Conservation (phyloP, 768 basidiomycete species). For the Boletellus ananiceps region DNA sequence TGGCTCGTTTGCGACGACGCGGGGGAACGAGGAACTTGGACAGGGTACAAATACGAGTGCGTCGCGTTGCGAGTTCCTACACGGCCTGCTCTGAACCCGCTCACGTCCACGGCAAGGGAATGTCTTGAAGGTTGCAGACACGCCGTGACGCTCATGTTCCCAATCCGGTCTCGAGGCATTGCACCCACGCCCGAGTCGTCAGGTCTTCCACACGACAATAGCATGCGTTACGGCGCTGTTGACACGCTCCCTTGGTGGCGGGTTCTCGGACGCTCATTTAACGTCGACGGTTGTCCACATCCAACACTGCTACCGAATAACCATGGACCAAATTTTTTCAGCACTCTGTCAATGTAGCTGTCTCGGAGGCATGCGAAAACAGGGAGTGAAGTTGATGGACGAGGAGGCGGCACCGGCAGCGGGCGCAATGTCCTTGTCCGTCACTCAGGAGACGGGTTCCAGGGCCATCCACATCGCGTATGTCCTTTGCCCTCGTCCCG, state of each 20-base stretch:
- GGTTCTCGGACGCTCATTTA: not conserved
- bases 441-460: not conserved
- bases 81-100: too few relatives aligned
- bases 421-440: not conserved
- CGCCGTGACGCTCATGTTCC: not conserved
- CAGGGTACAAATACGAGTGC: too few relatives aligned
- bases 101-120: too few relatives aligned
- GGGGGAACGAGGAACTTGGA: too few relatives aligned
- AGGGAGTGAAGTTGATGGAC: slow-evolving; percentile 17
- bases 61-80: too few relatives aligned
- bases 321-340: slow-evolving; percentile 22
- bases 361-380: not conserved
- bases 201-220: slow-evolving; percentile 3
- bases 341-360: not conserved
- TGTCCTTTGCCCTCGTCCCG: slow-evolving; percentile 1
- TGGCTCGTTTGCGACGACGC: too few relatives aligned
- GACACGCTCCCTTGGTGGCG: slow-evolving; percentile 6
- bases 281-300: slow-evolving; percentile 1
- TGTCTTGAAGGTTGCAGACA: too few relatives aligned
- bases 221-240: slow-evolving; percentile 1
- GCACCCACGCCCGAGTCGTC: slow-evolving; percentile 2
- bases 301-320: slow-evolving; percentile 9
- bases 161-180: not conserved
- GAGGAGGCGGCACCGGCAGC: slow-evolving; percentile 11
- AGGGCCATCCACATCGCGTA: slow-evolving; percentile 28